Base-by-base conservation (phyloP, 495 filamentous ascomycete genomes). In the Aspergillus sclerotioniger region DNA sequence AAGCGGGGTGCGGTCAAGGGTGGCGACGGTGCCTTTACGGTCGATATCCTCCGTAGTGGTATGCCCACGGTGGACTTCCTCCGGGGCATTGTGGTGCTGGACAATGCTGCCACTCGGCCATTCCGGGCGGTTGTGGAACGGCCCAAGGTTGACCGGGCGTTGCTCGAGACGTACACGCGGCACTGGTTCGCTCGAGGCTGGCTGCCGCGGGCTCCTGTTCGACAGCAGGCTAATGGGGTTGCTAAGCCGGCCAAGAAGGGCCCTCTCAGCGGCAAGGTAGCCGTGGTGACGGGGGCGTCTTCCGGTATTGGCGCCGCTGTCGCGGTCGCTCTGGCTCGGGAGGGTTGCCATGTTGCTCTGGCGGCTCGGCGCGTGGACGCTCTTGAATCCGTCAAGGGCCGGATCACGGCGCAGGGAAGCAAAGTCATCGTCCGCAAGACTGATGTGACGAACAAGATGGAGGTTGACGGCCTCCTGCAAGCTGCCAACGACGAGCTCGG, bases 121-220 rank as follows among this genome's bases (percentile, higher is more conserved):
- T 78, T 80, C 63, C 80, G 84, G 15, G 70, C 70, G 6, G 78
- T 73, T 1, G 76, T 89, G 3, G 73, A 83, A 57, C 79, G 84
- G 8, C 83, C 84, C 15, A 81, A 82, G 63, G 82, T 89, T 31
- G 84, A 87, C 50, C 69, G 58, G 25, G 74, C 77, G 5, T 63
- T 89, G 35, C 76, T 88, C 0, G 82, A 84, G 66, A 88, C 81
- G 0, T 89, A 89, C 62, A 76, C 83, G 28, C 83, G 85, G 7
- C 84, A 88, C 63, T 89, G 86, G 80, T 89, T 82, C 61, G 85
- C 84, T 21, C 71, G 86, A 64, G 86, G 85, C 28, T 89, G 86
- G 86, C 71, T 89, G 8, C 73, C 81, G 10, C 68, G 71, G 13
- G 73, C 83, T 33, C 85, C 84, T 1, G 71, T 71, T 9, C 73